A percentile compares a stretch with the other conserved stretches of the same genome.
phyloP scores from a whole-genome alignment of 2,329 filamentous ascomycete species.

The Alternaria postmessia region DNA sequence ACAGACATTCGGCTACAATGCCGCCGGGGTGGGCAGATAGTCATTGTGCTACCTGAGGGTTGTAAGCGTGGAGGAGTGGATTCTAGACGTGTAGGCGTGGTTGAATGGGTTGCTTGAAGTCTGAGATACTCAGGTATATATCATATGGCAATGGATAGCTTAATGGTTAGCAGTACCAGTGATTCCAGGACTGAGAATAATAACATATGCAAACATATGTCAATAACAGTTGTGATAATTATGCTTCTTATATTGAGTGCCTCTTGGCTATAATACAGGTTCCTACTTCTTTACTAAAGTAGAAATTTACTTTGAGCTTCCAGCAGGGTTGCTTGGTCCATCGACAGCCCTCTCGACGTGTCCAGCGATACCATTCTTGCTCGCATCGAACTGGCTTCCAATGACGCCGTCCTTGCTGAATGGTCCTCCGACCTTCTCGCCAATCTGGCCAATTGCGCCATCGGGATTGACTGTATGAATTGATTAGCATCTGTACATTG shows the following conservation, averaged over 20 bases:
- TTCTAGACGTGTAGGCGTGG: no score
- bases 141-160: no score
- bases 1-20: no score
- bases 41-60: no score
- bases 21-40: no score
- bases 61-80: no score
- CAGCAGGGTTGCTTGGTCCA: slow-evolving; percentile 51
- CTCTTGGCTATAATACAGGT: slow-evolving; percentile 18
- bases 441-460: slow-evolving; percentile 61
- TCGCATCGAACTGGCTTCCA: slow-evolving; percentile 64
- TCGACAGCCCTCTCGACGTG: slow-evolving; percentile 60
- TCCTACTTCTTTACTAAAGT: neutral
- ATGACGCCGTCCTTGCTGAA: slow-evolving; percentile 60
- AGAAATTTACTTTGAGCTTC: slow-evolving; percentile 31
- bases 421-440: slow-evolving; percentile 58
- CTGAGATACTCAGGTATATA: no score
- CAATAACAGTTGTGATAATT: neutral
- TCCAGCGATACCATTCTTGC: slow-evolving; percentile 62
- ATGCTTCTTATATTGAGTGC: neutral
- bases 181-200: no score
- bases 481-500: neutral
- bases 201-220: no score
- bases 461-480: slow-evolving; percentile 52
- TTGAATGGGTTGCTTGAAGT: no score
- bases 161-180: no score